A percentile compares a stretch with the other conserved stretches of the same genome.
Conservation (phyloP, 23 red algal genomes). For the Gracilariopsis chorda region DNA sequence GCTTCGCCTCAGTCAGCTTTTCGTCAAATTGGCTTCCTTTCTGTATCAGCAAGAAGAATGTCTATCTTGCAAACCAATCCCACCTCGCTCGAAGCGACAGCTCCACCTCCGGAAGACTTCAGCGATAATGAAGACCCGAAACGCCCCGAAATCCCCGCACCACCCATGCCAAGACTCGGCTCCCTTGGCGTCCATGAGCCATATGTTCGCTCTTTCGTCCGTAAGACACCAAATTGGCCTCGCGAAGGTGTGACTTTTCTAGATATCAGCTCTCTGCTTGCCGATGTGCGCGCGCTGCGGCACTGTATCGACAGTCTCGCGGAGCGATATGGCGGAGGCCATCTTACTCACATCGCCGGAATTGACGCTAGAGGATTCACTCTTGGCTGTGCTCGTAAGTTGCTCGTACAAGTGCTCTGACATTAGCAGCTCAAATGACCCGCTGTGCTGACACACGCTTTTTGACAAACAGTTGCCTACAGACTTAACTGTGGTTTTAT, state of each 20-base stretch:
- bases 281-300: conserved; percentile 21
- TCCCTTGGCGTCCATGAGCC: conserved; percentile 48
- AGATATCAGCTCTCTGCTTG: conserved; percentile 25
- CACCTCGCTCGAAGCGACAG: not conserved
- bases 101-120: not conserved
- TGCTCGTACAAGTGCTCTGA: no score
- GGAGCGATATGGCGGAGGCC: conserved; percentile 23
- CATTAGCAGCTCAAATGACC: no score
- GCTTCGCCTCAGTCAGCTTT: no score
- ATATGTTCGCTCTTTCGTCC: conserved; percentile 37
- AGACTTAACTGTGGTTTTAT: conserved; percentile 64
- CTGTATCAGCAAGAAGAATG: no score
- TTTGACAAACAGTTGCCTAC: conserved; percentile 56
- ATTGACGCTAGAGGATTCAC: conserved; percentile 61
- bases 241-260: conserved; percentile 33
- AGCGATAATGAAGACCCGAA: not conserved
- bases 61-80: no score
- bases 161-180: conserved; percentile 1
- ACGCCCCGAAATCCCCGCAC: not conserved
- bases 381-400: conserved; percentile 49
- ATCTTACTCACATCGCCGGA: conserved; percentile 49
- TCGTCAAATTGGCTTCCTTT: no score
- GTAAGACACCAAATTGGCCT: conserved; percentile 21
- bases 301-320: conserved; percentile 35
- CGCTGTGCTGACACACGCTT: no score